Evolutionary conservation across 1,139 yeast genomes (phyloP), one percentile per base, ranked within the genome.

Genomic region (Yamadazyma dushanensis): DNA sequence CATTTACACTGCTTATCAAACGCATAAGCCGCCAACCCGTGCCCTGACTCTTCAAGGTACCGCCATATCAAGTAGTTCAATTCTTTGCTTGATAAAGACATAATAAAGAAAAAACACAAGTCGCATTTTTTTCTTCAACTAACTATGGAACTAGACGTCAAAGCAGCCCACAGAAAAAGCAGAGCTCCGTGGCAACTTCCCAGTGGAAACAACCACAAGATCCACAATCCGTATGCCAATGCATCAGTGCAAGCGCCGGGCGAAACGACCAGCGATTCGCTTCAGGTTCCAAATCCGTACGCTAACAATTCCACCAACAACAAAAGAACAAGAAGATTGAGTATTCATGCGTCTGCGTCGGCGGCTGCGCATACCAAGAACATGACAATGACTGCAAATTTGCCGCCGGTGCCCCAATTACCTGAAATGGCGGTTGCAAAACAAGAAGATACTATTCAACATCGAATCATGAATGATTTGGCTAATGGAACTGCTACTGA

Each of bases 31-130:
- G 95, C 73, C 24, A 87, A 70, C 38, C 85, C 94, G 39, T 73
- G 69, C 1, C 96, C 97, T 6, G 87, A 73, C 57, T 92, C 98
- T 56, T 88, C 96, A 29, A 90, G 71, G 56, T 92, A 92, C 47
- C 97, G 67, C 96, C 97, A 92, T 42, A 92, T 78, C 53, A 92
- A 73, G 57, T 92, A 90, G 67, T 92, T 92, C 40, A 92, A 73
- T 63, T 90, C 96, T 40, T 76, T 80, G 44, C 95, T 83, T 5
- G 95, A 77, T 37, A 92, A 67, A 23, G 95, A 83, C 96, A 88
- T 88, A 24, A 16, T 18, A 30, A 13, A 29, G 18, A 8, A 16
- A 15, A 17, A 11, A 28, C 10, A 14, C 16, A 15, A 13, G 8
- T 10, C 13, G 5, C 13, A 24, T 13, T n/a, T n/a, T 29, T 18